Conservation (phyloP, 2,329 filamentous ascomycete genomes). For the Fusarium nematophilum region DNA sequence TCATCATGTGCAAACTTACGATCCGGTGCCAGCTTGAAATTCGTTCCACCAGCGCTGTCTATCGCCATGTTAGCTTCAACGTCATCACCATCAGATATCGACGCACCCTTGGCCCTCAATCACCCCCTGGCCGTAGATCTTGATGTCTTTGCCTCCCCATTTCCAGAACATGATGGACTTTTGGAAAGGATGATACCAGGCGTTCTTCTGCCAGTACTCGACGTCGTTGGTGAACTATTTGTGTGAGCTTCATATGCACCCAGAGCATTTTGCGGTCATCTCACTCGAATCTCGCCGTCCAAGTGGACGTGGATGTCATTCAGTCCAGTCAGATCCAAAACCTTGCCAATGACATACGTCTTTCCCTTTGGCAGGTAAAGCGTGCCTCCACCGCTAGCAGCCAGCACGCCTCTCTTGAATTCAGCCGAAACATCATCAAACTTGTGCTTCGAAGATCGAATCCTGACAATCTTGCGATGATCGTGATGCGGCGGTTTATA, state of each 20-base stretch:
- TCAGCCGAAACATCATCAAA: conserved; percentile 67
- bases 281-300: conserved; percentile 63
- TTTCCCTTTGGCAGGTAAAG: conserved; percentile 64
- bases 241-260: background rate
- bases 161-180: conserved; percentile 71
- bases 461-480: conserved; percentile 26
- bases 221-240: conserved; percentile 56
- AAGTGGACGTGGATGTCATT: conserved; percentile 68
- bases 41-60: conserved; percentile 39
- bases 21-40: conserved; percentile 29
- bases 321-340: conserved; percentile 68
- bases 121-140: conserved; percentile 67
- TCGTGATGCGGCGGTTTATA: conserved; percentile 14
- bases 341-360: conserved; percentile 69
- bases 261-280: rapidly evolving
- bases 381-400: conserved; percentile 69
- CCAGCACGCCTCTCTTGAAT: conserved; percentile 64
- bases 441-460: conserved; percentile 58
- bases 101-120: conserved; percentile 63
- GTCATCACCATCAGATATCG: background rate
- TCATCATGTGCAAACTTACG: background rate
- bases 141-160: conserved; percentile 71
- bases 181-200: conserved; percentile 56
- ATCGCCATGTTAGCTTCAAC: background rate
- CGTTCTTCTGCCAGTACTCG: conserved; percentile 55